Base-by-base conservation (phyloP, 108 stramenopile genomes). In the Hondaea fermentalgiana region DNA sequence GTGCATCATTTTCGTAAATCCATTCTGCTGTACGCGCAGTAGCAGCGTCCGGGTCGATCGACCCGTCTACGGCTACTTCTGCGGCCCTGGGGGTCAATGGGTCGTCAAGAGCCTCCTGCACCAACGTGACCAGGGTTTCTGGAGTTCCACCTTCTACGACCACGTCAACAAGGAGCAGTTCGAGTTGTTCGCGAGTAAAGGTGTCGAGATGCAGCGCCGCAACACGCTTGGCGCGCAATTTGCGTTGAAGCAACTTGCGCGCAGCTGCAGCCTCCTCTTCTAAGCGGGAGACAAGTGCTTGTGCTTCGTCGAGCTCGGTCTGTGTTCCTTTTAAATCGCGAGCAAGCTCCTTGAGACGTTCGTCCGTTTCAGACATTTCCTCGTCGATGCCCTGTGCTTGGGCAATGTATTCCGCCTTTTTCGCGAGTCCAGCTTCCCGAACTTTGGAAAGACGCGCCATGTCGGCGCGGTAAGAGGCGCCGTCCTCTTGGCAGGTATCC, bases 401-500 rank as follows among this genome's bases (percentile, higher is more conserved):
- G 44, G 45, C 49, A 83, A 83, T 53, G 51, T 83, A 83, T 16
- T 47, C 76, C n/a, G 6, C 12, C 76, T 83, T 83, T 23, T 83
- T 83, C 49, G 45, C 76, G 23, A 6, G 45, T 6, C 76, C 76
- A 6, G 76, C 76, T 12, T 83, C 76, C 43, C 45, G 45, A 23
- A 53, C 49, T 23, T 53, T 47, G n/a, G n/a, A 25, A 12, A 53
- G 25, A 6, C 76, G 45, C 51, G 19, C 83, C 83, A 47, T 5
- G 25, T 47, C 28, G 17, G 44, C 72, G 28, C 72, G 60, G 71
- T 51, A 89, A 55, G 51, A 51, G 28, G 87, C 51, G 3, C 76
- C 89, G 14, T 87, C 89, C 64, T 87, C 87, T 14, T 88, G 53
- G 55, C 89, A 89, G 42, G 89, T 87, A 87, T 89, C n/a, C 21